Evolutionary conservation across 78 protist species (phyloP).

Genomic region (Pigoraptor vietnamica): DNA sequence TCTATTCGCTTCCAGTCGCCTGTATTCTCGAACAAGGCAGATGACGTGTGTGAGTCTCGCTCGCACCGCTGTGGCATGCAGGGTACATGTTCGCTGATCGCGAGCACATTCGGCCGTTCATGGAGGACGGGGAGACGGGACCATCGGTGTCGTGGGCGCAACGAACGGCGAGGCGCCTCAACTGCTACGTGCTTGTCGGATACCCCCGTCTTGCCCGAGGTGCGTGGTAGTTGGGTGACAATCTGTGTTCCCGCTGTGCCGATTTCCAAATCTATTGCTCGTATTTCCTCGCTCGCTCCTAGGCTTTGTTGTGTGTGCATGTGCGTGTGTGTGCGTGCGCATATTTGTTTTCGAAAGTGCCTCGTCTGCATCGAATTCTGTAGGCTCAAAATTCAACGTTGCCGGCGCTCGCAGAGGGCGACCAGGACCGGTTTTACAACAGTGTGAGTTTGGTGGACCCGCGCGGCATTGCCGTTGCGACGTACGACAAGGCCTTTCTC

Average conservation of each 20-base stretch:
- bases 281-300: too few relatives aligned
- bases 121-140: conserved; percentile 1
- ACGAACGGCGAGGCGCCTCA: not conserved
- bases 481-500: conserved; percentile 22
- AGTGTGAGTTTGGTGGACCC: not conserved
- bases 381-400: not conserved
- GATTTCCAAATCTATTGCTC: too few relatives aligned
- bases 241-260: too few relatives aligned
- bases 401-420: not conserved
- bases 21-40: too few relatives aligned
- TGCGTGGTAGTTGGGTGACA: not conserved
- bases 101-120: not conserved
- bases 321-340: too few relatives aligned
- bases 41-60: too few relatives aligned
- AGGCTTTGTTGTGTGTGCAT: too few relatives aligned
- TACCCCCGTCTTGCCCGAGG: not conserved
- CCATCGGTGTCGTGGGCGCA: not conserved
- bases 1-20: too few relatives aligned
- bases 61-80: too few relatives aligned
- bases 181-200: not conserved
- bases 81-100: not conserved
- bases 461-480: not conserved
- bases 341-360: not conserved
- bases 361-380: not conserved
- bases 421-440: conserved; percentile 11